Base-by-base conservation (phyloP, 1,284 basidiomycete species). In the Melampsora americana region DNA sequence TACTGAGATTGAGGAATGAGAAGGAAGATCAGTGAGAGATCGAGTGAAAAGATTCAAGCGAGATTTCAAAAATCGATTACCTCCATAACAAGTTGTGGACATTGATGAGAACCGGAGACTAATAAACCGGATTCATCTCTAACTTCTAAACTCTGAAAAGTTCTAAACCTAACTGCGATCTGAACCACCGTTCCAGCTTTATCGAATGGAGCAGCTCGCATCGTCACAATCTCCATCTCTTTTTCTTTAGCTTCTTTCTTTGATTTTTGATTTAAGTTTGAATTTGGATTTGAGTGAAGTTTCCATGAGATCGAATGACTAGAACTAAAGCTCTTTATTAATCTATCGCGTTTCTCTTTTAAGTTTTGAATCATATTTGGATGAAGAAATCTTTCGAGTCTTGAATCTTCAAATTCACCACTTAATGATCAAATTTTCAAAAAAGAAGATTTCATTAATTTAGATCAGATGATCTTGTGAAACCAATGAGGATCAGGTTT, bases 161-260 rank as follows among this genome's bases (percentile, higher is more conserved):
- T 46, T 44, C 65, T 2, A 42, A 67, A 74, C n/a, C 72, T 28
- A 9, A 74, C 72, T 20, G 72, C 72, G 32, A 74, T 67, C 53
- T 67, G 72, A 11, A 74, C 72, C 0, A 74, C n/a, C 5, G 72
- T 74, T 9, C 71, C 72, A 20, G 39, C 72, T 20, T 67, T 30
- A 44, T 74, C 72, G 44, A 74, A 74, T 6, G 72, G 72, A 16
- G 72, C 72, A 7, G 72, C 72, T 28, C 72, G 72, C 72, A 74
- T 74, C 0, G 72, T 64, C 6, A 66, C 64, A 5, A 74, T 48
- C 48, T 60, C 50, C 26, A 74, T 23, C 39, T 74, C 72, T 2
- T 26, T 65, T 35, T 71, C 69, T 12, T n/a, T 56, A 7, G 53
- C 6, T 16, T 3, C 42, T 16, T 20, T 32, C 12, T 20, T 14